Percentiles rank a stretch among this genome's conserved stretches.
Evolutionary conservation across 2,329 filamentous ascomycete species (phyloP).

Genomic region (Colletotrichum sp.): DNA sequence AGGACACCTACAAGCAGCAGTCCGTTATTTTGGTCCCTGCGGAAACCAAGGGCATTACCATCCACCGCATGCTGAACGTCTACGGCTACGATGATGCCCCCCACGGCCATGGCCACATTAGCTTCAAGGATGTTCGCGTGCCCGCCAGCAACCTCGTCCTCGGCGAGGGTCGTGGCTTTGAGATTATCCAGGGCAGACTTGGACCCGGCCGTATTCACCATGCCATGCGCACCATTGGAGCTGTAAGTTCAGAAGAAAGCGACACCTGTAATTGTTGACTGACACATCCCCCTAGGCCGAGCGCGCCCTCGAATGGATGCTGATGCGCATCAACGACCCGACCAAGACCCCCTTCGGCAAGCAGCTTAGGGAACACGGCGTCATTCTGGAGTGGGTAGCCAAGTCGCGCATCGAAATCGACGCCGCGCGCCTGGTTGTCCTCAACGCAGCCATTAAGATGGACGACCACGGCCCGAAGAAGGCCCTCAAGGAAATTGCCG

Average conservation of each 20-base stretch:
- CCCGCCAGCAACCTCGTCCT: constrained; percentile 85
- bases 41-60: constrained; percentile 82
- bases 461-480: constrained; percentile 88
- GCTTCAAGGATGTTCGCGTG: constrained; percentile 88
- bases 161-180: constrained; percentile 92
- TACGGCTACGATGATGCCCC: constrained; percentile 99
- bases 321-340: constrained; percentile 92
- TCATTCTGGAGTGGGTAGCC: constrained; percentile 94
- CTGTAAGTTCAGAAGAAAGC: constrained; percentile 53
- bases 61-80: constrained; percentile 91
- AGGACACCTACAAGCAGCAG: constrained; percentile 85
- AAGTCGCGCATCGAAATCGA: constrained; percentile 94
- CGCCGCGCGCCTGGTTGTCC: constrained; percentile 84
- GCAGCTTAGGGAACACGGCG: constrained; percentile 84
- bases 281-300: constrained; percentile 64
- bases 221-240: constrained; percentile 93
- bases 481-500: constrained; percentile 89
- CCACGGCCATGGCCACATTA: constrained; percentile 93
- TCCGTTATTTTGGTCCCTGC: constrained; percentile 91
- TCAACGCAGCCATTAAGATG: constrained; percentile 96
- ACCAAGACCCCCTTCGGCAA: constrained; percentile 92
- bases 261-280: not conserved
- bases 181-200: constrained; percentile 97
- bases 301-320: constrained; percentile 90
- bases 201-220: constrained; percentile 97